These are phyloP conservation scores for Wickerhamiella brachini DNA, from an alignment of 805 yeast species.

Conservation along the genomic window DNA sequence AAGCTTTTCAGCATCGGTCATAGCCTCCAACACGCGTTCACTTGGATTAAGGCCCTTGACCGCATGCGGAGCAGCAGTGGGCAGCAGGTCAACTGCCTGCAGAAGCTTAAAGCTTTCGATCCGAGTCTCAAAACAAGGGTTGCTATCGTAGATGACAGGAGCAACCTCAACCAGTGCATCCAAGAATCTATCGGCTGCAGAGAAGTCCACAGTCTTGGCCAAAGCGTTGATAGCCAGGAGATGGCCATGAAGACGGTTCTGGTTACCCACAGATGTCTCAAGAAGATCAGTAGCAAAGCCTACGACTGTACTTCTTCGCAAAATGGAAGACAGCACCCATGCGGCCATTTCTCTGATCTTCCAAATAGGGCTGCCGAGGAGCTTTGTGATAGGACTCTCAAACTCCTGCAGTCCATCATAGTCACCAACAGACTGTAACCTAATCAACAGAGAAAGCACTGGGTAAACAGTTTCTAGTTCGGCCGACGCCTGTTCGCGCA, in stretches of 20 bases:
- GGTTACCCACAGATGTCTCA: background rate
- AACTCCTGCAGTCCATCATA: conserved; percentile 41
- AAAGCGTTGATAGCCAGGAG: conserved; percentile 4
- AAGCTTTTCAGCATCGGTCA: background rate
- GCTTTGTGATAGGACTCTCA: conserved; percentile 31
- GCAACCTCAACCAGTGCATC: background rate
- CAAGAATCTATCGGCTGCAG: background rate
- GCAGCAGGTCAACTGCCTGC: background rate
- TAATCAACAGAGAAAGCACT: conserved; percentile 54
- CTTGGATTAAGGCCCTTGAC: conserved; percentile 3
- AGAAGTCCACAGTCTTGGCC: background rate
- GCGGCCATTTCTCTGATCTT: conserved; percentile 83
- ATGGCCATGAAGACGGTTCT: conserved; percentile 7
- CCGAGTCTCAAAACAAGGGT: conserved; percentile 8
- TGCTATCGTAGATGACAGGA: conserved; percentile 3
- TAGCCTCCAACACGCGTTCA: conserved; percentile 3
- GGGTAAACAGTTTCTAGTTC: conserved; percentile 52
- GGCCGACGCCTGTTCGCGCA: conserved; percentile 6
- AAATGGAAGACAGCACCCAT: conserved; percentile 41
- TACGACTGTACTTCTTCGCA: conserved; percentile 20
- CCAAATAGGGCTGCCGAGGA: conserved; percentile 51
- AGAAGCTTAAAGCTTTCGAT: conserved; percentile 7
- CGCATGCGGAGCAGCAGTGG: background rate
- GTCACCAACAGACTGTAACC: conserved; percentile 49
- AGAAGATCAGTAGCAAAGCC: conserved; percentile 23